A percentile compares a stretch with the other conserved stretches of the same genome.
These are phyloP conservation scores for Apium graveolens DNA, from an alignment of 129 eudicot species.

Conservation along the genomic window DNA sequence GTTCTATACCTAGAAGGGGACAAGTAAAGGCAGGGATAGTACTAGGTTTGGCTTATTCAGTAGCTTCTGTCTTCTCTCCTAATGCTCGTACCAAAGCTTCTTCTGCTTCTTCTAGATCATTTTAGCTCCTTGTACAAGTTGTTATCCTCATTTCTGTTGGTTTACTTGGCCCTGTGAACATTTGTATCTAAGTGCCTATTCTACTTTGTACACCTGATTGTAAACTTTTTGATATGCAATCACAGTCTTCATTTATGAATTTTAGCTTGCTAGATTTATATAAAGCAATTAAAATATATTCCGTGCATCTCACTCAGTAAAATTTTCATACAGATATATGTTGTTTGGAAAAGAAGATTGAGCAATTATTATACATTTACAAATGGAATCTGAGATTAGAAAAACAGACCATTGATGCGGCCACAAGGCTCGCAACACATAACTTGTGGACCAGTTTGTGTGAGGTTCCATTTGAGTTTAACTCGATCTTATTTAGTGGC, in stretches of 20 bases:
- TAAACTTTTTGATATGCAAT: not conserved
- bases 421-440: too few relatives aligned
- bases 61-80: not conserved
- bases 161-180: not conserved
- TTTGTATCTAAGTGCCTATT: not conserved
- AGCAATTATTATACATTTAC: too few relatives aligned
- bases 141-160: not conserved
- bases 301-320: too few relatives aligned
- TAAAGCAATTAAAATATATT: too few relatives aligned
- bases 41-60: not conserved
- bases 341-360: too few relatives aligned
- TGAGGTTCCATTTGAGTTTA: too few relatives aligned
- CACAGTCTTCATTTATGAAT: not conserved
- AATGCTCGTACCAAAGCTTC: not conserved
- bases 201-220: not conserved
- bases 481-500: too few relatives aligned
- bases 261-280: not conserved
- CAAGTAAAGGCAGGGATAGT: constrained; percentile 1
- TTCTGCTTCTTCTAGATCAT: not conserved
- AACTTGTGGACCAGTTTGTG: too few relatives aligned
- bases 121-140: not conserved
- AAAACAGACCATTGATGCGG: too few relatives aligned
- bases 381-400: too few relatives aligned
- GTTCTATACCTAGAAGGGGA: not conserved
- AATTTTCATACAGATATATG: too few relatives aligned